A percentile compares a stretch with the other conserved stretches of the same genome.
These are phyloP conservation scores for Chlamydomonas schloesseri DNA, from an alignment of 139 green algal genomes.

Conservation along the genomic window DNA sequence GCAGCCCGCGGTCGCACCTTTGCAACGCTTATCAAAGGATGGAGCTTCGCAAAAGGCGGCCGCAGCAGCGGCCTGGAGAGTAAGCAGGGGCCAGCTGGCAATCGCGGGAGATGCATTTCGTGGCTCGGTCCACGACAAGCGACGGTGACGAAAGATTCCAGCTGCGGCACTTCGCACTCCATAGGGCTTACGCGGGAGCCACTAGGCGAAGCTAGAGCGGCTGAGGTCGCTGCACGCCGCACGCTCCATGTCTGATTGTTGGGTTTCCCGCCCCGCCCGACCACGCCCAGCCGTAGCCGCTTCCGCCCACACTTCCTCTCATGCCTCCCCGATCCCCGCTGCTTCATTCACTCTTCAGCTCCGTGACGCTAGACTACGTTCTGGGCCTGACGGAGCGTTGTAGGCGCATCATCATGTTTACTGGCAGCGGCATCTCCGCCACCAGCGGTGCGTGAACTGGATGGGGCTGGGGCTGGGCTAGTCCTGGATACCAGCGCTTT, in stretches of 20 bases:
- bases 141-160: too few relatives aligned
- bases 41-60: constrained; percentile 30
- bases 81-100: background rate
- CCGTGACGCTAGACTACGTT: constrained; percentile 36
- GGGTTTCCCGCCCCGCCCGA: too few relatives aligned
- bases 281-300: too few relatives aligned
- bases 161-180: too few relatives aligned
- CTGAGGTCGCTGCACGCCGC: too few relatives aligned
- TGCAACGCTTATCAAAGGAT: background rate
- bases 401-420: constrained; percentile 83
- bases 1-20: too few relatives aligned
- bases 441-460: constrained; percentile 68
- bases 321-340: too few relatives aligned
- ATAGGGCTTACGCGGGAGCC: too few relatives aligned
- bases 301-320: too few relatives aligned
- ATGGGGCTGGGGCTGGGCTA: background rate
- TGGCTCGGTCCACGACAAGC: too few relatives aligned
- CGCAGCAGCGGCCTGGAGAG: background rate
- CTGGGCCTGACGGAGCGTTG: constrained; percentile 48
- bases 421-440: constrained; percentile 86
- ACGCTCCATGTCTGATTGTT: background rate
- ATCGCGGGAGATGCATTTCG: background rate
- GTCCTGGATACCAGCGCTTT: too few relatives aligned
- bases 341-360: background rate
- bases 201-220: too few relatives aligned